Base-by-base conservation (phyloP, 2,329 filamentous ascomycete species). In the Aureobasidium vineae region DNA sequence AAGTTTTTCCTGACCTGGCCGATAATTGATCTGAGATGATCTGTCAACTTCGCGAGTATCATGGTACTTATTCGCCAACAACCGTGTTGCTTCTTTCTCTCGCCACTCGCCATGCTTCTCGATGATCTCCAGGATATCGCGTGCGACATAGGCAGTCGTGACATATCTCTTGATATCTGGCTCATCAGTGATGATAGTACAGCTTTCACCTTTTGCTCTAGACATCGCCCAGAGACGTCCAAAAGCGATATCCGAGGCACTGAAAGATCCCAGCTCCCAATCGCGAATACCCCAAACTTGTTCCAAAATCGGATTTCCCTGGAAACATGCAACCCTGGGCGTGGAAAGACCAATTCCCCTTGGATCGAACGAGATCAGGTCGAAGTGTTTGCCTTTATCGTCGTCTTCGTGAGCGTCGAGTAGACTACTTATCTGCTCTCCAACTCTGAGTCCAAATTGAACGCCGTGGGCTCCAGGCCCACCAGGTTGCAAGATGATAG, bases 91-190 rank as follows among this genome's bases (percentile, higher is more conserved):
- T 66, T 79, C 71, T 23, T 71, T n/a, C 47, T 73, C 70, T 21
- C 73, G 69, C 72, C 72, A 74, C 40, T 67, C 68, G 31, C 71
- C 79, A 66, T 80, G 78, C 26, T 74, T 76, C 68, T 83, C 81
- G 10, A 79, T 73, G 41, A 83, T 78, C 52, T 79, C 77, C 10
- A 83, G 70, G 76, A 83, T 82, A 66, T 83, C 81, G 50, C 78
- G 73, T 2, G 79, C 80, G 3, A 81, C 79, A 23, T 77, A 77
- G 2, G 80, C 79, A 0, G 81, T 83, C n/a, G 77, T 77, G 66
- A 80, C 73, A 70, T 79, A 79, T 63, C 75, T 73, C 66, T 75
- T 77, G 68, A 79, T 78, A 31, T 47, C 67, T 36, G 49, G 21
- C 16, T 69, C 57, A 1, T 68, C 49, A 13, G 13, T 49, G 2